Evolutionary conservation across 495 filamentous ascomycete species (phyloP).

Genomic region (Neurospora sp.): DNA sequence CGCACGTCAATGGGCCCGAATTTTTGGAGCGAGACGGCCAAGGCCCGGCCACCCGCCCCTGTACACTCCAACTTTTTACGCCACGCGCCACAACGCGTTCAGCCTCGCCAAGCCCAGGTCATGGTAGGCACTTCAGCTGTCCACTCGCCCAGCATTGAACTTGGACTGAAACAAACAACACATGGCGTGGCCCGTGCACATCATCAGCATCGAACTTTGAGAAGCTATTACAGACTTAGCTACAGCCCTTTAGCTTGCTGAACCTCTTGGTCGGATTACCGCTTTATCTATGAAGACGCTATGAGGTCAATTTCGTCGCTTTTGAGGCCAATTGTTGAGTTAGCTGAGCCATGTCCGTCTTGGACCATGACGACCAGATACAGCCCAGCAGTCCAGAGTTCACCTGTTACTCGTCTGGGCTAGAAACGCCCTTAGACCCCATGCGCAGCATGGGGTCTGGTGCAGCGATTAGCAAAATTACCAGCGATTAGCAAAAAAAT

Average conservation of each 20-base stretch:
- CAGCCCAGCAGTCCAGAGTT: background rate
- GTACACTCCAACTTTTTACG: background rate
- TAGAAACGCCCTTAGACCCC: too few species aligned
- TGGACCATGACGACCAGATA: background rate
- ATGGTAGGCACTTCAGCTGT: background rate
- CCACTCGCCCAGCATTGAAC: background rate
- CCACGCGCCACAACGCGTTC: slow-evolving; percentile 8
- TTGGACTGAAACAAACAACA: background rate
- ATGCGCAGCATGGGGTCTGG: too few species aligned
- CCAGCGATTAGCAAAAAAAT: too few species aligned
- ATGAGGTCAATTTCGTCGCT: background rate
- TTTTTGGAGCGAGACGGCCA: slow-evolving; percentile 9
- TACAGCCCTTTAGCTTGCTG: background rate
- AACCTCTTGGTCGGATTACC: background rate
- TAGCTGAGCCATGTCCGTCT: background rate
- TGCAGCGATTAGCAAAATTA: too few species aligned
- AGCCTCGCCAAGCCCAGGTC: slow-evolving; percentile 5
- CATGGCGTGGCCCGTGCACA: background rate
- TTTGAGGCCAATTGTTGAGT: too few species aligned
- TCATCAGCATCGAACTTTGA: background rate
- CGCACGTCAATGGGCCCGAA: slow-evolving; percentile 5
- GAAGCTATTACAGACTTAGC: background rate
- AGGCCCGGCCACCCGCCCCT: background rate
- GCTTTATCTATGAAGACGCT: background rate
- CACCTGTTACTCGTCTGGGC: background rate